These are phyloP conservation scores for Plasmopara viticola DNA, from an alignment of 352 stramenopile genomes.

Conservation along the genomic window DNA sequence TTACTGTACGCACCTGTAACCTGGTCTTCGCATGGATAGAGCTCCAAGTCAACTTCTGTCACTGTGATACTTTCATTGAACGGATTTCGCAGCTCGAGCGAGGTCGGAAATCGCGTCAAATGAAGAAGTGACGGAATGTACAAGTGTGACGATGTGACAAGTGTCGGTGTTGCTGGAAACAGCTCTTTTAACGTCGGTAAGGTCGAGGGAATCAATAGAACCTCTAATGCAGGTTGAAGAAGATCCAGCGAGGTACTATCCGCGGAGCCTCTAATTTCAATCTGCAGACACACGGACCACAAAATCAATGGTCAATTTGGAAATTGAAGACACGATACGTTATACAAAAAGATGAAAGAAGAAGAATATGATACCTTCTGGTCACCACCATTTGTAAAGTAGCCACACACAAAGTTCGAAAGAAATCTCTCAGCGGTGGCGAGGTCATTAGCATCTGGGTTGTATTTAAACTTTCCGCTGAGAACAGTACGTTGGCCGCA, in stretches of 20 bases:
- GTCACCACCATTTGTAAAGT: conserved; percentile 57
- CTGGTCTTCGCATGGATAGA: conserved; percentile 76
- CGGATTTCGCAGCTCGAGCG: conserved; percentile 69
- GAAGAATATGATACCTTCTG: conserved; percentile 42
- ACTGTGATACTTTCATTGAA: conserved; percentile 79
- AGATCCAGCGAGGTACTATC: conserved; percentile 54
- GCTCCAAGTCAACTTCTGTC: conserved; percentile 48
- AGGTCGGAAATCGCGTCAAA: conserved; percentile 57
- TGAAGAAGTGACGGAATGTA: conserved; percentile 74
- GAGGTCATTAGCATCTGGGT: conserved; percentile 28
- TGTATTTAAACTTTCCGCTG: conserved; percentile 52
- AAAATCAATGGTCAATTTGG: background rate
- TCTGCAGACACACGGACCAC: conserved; percentile 25
- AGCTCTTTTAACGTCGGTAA: conserved; percentile 54
- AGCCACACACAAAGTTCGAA: conserved; percentile 81
- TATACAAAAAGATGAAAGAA: background rate
- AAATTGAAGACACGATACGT: too few relatives aligned
- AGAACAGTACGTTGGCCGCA: conserved; percentile 53
- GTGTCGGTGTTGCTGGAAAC: conserved; percentile 59
- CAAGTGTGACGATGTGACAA: conserved; percentile 70
- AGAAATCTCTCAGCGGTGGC: conserved; percentile 45
- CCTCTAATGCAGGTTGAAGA: conserved; percentile 50
- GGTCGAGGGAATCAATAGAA: conserved; percentile 47
- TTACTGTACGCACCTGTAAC: conserved; percentile 29
- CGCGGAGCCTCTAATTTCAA: conserved; percentile 51